phyloP scores from a whole-genome alignment of 2,329 filamentous ascomycete species.

The Neonectria magnoliae region DNA sequence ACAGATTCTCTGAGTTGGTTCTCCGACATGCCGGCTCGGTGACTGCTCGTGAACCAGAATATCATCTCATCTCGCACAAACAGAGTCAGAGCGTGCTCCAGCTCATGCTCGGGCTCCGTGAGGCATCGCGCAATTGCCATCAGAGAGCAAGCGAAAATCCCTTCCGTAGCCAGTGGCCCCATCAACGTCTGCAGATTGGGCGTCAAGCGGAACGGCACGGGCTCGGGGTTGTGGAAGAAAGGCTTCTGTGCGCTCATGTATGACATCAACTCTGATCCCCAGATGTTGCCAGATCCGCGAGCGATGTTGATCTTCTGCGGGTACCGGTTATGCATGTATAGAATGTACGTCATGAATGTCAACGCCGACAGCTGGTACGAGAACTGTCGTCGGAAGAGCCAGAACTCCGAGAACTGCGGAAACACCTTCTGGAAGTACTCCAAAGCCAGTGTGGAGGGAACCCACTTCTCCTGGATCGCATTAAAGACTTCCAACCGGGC shows the following conservation, averaged over 20 bases:
- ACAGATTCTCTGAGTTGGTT: constrained; percentile 81
- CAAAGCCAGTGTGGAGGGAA: constrained; percentile 82
- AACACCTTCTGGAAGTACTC: constrained; percentile 92
- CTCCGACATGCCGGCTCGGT: constrained; percentile 67
- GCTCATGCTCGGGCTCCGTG: constrained; percentile 86
- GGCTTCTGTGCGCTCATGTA: constrained; percentile 86
- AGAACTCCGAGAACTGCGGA: constrained; percentile 92
- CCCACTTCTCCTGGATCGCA: constrained; percentile 93
- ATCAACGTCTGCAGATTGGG: constrained; percentile 96
- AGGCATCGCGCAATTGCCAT: constrained; percentile 97
- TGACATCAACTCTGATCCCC: constrained; percentile 94
- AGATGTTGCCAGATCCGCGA: constrained; percentile 88
- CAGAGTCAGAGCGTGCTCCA: constrained; percentile 93
- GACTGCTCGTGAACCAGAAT: constrained; percentile 89
- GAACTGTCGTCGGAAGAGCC: constrained; percentile 97
- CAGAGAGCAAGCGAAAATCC: constrained; percentile 92
- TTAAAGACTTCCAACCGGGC: constrained; percentile 91
- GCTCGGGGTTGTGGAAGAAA: constrained; percentile 93
- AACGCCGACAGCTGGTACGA: constrained; percentile 94
- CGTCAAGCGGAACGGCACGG: constrained; percentile 95
- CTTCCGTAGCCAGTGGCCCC: constrained; percentile 94
- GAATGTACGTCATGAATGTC: constrained; percentile 98
- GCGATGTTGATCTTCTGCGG: constrained; percentile 96
- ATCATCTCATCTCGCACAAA: constrained; percentile 99
- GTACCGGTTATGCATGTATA: constrained; percentile 96